Conservation (phyloP, 164 flowering plant species). For the Platanus orientalis region DNA sequence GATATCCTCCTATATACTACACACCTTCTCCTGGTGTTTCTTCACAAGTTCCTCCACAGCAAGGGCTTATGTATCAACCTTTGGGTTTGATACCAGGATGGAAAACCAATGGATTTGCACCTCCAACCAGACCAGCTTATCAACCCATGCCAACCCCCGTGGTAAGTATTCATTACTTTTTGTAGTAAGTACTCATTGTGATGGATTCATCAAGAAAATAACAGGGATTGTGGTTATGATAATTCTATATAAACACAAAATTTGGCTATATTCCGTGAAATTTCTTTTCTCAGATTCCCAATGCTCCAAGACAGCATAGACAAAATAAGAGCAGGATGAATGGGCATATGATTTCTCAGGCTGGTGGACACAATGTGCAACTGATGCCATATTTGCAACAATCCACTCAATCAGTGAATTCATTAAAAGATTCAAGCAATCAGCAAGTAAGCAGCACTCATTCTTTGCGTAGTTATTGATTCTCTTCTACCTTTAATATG, state of each 20-base stretch:
- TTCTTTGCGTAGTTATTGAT: neutral
- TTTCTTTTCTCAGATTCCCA: slow-evolving; percentile 39
- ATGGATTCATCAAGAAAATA: too few species aligned
- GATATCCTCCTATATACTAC: slow-evolving; percentile 60
- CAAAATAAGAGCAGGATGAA: slow-evolving; percentile 64
- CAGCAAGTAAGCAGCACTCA: slow-evolving; percentile 43
- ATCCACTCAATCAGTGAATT: slow-evolving; percentile 23
- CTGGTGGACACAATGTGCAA: slow-evolving; percentile 30
- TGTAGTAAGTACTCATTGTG: too few species aligned
- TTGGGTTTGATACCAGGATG: slow-evolving; percentile 68
- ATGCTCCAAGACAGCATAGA: slow-evolving; percentile 42
- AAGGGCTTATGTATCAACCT: slow-evolving; percentile 68
- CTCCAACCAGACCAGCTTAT: slow-evolving; percentile 46
- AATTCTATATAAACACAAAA: too few species aligned
- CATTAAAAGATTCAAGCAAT: slow-evolving; percentile 45
- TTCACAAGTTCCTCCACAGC: slow-evolving; percentile 47
- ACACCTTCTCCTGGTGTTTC: slow-evolving; percentile 48
- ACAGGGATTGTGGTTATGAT: too few species aligned
- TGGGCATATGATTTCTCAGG: slow-evolving; percentile 39
- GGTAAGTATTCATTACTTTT: slow-evolving; percentile 24
- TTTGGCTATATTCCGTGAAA: too few species aligned
- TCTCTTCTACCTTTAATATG: neutral
- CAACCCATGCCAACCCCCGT: slow-evolving; percentile 40
- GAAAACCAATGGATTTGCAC: slow-evolving; percentile 50
- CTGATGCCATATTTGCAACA: slow-evolving; percentile 36